Base-by-base conservation (phyloP, 495 filamentous ascomycete species). In the Aspergillus affinis region DNA sequence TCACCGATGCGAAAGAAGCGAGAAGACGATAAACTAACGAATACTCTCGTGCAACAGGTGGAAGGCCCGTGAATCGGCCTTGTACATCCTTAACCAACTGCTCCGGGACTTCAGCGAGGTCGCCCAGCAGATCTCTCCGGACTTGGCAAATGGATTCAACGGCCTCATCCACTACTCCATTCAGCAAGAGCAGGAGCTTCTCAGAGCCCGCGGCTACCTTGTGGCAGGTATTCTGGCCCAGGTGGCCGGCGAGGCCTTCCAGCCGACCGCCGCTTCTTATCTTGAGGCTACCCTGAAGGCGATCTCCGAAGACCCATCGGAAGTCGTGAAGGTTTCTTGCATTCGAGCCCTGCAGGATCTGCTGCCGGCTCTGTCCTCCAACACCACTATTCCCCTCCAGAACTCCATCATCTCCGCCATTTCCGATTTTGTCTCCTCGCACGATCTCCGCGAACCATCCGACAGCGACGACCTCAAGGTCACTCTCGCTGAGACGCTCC, bases 391-490 rank as follows among this genome's bases (percentile, higher is more conserved):
- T 46, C 80, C 84, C 36, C 79, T 90, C 54, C 94, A 98, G 70
- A 64, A 80, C 0, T 77, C 86, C 9, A 89, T 97, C 45, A 84
- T 97, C 47, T 74, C 82, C 2, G 86, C 90, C 17, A 84, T 98
- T 29, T 88, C 90, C 2, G 81, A 83, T 17, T 98, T 91, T 73
- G 74, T 98, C 62, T 80, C 87, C 27, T 74, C 80, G 10, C 90
- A 93, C 67, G 91, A 97, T 61, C 75, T 95, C 56, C 85, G 84
- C 60, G 93, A 97, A 48, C 78, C 91, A 4, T 84, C 87, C 15
- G 92, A 96, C 51, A 86, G 88, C 29, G 93, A 97, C 57, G 94
- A 98, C 68, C 83, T 98, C 29, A 84, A 97, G 58, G 90, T 95
- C 8, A 93, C 92, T 0, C 75, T 98, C 21, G 88, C 93, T 5